These are phyloP conservation scores for Suillus placidus DNA, from an alignment of 768 basidiomycete species.

Conservation along the genomic window DNA sequence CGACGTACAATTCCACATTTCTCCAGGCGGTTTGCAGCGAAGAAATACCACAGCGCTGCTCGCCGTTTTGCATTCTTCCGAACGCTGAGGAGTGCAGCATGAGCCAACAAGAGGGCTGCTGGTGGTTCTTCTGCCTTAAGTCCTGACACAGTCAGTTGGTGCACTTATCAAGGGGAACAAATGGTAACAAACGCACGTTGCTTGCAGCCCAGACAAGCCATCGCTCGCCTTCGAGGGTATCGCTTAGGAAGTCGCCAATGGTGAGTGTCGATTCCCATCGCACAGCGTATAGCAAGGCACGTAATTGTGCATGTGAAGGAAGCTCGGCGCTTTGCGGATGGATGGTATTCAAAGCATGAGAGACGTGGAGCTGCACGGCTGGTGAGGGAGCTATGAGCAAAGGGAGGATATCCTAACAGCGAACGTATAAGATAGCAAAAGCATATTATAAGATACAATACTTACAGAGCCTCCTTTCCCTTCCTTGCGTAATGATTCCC, in stretches of 20 bases:
- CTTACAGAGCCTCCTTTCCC: constrained; percentile 84
- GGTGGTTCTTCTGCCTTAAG: constrained; percentile 81
- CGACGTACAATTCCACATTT: constrained; percentile 79
- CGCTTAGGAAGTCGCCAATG: constrained; percentile 56
- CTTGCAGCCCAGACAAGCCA: constrained; percentile 89
- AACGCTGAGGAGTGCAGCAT: constrained; percentile 72
- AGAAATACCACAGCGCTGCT: constrained; percentile 78
- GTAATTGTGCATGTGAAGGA: constrained; percentile 66
- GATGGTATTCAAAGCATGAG: constrained; percentile 57
- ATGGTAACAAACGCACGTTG: constrained; percentile 54
- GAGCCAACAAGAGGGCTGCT: constrained; percentile 76
- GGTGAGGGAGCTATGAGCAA: constrained; percentile 70
- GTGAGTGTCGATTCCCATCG: constrained; percentile 77
- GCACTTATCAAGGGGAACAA: constrained; percentile 10
- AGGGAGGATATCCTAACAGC: constrained; percentile 76
- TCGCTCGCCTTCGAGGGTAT: constrained; percentile 70
- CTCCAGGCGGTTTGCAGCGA: constrained; percentile 76
- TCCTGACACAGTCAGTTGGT: constrained; percentile 30
- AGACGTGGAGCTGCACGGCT: constrained; percentile 59
- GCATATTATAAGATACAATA: constrained; percentile 12
- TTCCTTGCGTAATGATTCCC: constrained; percentile 88
- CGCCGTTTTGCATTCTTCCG: constrained; percentile 59
- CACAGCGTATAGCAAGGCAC: constrained; percentile 66
- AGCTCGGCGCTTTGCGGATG: constrained; percentile 48
- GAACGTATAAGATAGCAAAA: not conserved